Conservation (phyloP, 306 rosid genomes). For the Lupinus albus region DNA sequence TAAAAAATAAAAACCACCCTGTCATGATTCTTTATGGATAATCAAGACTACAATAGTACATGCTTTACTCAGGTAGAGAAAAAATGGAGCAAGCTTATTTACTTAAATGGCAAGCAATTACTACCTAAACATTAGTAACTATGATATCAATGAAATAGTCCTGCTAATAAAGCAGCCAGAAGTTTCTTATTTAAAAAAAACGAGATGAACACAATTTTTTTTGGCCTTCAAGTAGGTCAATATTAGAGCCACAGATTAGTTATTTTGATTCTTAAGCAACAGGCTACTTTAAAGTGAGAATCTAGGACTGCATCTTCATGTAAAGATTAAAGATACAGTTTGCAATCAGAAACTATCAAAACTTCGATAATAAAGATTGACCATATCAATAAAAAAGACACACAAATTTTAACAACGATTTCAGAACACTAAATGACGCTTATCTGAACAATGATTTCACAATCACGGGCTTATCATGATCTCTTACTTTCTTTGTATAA, state of each 20-base stretch:
- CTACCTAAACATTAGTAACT: slow-evolving; percentile 13
- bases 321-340: not conserved
- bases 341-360: slow-evolving; percentile 27
- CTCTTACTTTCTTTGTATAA: not conserved
- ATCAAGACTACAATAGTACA: not conserved
- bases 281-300: slow-evolving; percentile 23
- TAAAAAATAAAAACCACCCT: slow-evolving; percentile 25
- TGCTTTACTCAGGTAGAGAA: slow-evolving; percentile 25
- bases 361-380: slow-evolving; percentile 1
- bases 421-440: slow-evolving; percentile 15
- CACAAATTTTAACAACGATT: not conserved
- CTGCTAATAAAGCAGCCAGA: slow-evolving; percentile 16
- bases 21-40: slow-evolving; percentile 33
- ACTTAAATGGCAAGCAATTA: slow-evolving; percentile 5
- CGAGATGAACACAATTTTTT: not conserved
- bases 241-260: slow-evolving; percentile 15
- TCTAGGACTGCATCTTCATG: slow-evolving; percentile 1
- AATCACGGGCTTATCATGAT: slow-evolving; percentile 6
- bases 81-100: slow-evolving; percentile 14
- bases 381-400: slow-evolving; percentile 22
- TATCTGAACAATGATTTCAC: slow-evolving; percentile 20
- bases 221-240: slow-evolving; percentile 14
- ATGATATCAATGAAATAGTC: slow-evolving; percentile 16
- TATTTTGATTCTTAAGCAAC: slow-evolving; percentile 19
- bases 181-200: slow-evolving; percentile 12